These are phyloP conservation scores for Rhizophagus clarus DNA, from an alignment of 192 early-diverging fungal genomes.

Conservation along the genomic window DNA sequence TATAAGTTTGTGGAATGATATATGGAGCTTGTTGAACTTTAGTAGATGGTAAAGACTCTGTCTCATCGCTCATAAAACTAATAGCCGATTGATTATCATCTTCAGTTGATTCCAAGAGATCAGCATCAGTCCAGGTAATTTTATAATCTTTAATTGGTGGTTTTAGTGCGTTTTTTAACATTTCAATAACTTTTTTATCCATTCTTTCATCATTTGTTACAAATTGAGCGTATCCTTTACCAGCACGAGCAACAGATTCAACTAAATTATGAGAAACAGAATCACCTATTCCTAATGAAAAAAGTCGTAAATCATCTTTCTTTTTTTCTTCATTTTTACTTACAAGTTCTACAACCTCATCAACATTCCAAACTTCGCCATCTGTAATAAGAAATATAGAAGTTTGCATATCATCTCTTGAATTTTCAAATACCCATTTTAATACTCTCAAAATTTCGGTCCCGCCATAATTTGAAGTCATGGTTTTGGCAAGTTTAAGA, in stretches of 20 bases:
- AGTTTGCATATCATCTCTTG: constrained; percentile 42
- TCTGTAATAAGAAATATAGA: constrained; percentile 50
- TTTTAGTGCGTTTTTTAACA: constrained; percentile 52
- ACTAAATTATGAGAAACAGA: constrained; percentile 55
- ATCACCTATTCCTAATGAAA: constrained; percentile 53
- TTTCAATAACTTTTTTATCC: constrained; percentile 53
- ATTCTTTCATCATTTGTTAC: constrained; percentile 51
- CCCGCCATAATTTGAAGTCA: constrained; percentile 49
- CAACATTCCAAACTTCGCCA: constrained; percentile 48
- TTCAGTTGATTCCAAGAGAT: not conserved
- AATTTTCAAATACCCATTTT: constrained; percentile 34
- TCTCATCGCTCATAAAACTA: not conserved
- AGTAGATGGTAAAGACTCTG: not conserved
- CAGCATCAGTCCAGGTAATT: constrained; percentile 25
- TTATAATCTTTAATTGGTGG: constrained; percentile 50
- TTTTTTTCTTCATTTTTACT: constrained; percentile 19
- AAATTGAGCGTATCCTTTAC: constrained; percentile 50
- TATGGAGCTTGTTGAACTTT: constrained; percentile 25
- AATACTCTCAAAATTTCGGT: constrained; percentile 47
- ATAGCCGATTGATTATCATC: not conserved
- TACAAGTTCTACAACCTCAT: constrained; percentile 40
- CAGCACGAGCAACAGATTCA: constrained; percentile 49
- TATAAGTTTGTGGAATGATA: constrained; percentile 20
- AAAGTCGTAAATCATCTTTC: constrained; percentile 43
- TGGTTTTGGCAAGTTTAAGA: constrained; percentile 27